Conservation (phyloP, 305 asterid genomes). For the Fraxinus velutina region DNA sequence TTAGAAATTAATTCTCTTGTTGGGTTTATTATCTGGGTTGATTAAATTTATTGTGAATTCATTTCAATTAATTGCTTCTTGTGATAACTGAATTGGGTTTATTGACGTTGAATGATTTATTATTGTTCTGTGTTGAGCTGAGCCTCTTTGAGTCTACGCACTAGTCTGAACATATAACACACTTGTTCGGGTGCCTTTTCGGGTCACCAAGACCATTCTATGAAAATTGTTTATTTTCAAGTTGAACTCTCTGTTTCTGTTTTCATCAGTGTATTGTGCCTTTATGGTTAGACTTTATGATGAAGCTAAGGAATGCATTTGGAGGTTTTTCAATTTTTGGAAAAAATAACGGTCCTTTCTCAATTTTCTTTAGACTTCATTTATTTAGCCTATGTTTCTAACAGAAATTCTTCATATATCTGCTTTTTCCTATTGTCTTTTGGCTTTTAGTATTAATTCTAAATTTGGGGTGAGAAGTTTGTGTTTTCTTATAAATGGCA, state of each 20-base stretch:
- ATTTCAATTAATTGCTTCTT: neutral
- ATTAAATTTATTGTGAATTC: neutral
- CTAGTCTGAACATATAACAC: neutral
- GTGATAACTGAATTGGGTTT: neutral
- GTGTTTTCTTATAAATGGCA: neutral
- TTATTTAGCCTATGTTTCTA: neutral
- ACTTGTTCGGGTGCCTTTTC: neutral
- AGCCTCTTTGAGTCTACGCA: neutral
- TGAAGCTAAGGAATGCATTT: neutral
- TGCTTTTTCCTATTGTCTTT: neutral
- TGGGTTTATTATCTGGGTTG: neutral
- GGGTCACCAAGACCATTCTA: neutral
- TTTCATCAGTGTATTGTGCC: neutral
- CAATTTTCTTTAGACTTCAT: neutral
- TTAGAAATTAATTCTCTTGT: constrained; percentile 10
- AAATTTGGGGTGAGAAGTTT: neutral
- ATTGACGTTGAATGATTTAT: neutral
- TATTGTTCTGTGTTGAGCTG: neutral
- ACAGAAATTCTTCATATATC: neutral
- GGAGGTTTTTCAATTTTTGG: neutral
- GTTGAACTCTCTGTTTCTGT: neutral
- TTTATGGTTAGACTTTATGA: neutral
- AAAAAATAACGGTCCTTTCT: neutral
- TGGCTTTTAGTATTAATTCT: neutral
- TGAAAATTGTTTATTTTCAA: neutral